phyloP scores from a whole-genome alignment of 257 asterid species.

The Scutellaria minor region DNA sequence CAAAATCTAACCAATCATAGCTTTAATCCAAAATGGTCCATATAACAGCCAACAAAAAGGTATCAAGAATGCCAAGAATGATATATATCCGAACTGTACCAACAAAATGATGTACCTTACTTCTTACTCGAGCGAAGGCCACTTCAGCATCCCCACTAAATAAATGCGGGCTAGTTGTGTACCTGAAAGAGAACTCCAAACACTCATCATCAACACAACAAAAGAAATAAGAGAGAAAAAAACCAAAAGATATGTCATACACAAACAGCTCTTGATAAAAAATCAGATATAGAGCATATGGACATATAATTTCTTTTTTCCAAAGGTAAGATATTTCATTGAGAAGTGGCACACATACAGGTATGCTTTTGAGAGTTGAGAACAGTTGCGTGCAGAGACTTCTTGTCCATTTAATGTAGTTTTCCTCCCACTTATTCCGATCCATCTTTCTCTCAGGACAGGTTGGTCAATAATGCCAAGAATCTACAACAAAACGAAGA shows the following conservation, averaged over 20 bases:
- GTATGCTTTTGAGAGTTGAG: constrained; percentile 85
- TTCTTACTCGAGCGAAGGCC: constrained; percentile 86
- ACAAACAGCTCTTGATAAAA: constrained; percentile 20
- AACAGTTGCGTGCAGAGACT: constrained; percentile 73
- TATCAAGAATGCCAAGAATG: constrained; percentile 20
- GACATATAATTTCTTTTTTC: background rate
- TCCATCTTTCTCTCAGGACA: constrained; percentile 91
- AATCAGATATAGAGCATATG: background rate
- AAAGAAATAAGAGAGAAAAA: background rate
- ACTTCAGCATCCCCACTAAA: constrained; percentile 81
- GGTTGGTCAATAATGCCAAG: constrained; percentile 97
- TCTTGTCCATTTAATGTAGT: constrained; percentile 83
- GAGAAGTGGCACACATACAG: constrained; percentile 52
- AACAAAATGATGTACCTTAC: constrained; percentile 57
- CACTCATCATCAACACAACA: constrained; percentile 22
- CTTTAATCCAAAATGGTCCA: constrained; percentile 11
- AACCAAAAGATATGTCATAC: constrained; percentile 28
- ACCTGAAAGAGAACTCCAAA: constrained; percentile 49
- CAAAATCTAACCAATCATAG: background rate
- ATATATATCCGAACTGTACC: constrained; percentile 26
- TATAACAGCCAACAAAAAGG: background rate
- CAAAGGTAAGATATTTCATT: background rate
- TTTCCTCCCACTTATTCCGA: constrained; percentile 75
- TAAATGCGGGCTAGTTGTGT: constrained; percentile 99
- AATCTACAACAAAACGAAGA: constrained; percentile 52